A percentile compares a stretch with the other conserved stretches of the same genome.
phyloP scores from a whole-genome alignment of 192 early-diverging fungal genomes.

The Coemansia sp. region DNA sequence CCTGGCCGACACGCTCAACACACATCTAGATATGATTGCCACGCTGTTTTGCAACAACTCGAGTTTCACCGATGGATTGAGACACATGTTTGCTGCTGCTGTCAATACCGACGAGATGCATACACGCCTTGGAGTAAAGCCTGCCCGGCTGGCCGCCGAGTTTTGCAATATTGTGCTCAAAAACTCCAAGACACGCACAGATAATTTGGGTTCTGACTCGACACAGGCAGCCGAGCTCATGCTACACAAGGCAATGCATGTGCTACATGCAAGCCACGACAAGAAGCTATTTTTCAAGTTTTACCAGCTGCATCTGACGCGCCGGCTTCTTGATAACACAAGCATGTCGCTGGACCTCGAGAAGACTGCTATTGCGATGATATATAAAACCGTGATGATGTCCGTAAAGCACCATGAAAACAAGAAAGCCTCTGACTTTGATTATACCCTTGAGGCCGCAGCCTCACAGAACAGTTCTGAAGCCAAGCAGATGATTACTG shows the following conservation, averaged over 20 bases:
- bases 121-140: background rate
- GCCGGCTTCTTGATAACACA: background rate
- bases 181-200: background rate
- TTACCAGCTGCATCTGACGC: background rate
- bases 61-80: background rate
- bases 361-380: background rate
- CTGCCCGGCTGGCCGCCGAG: background rate
- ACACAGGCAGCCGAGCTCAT: background rate
- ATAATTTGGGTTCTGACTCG: background rate
- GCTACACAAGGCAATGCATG: constrained; percentile 4
- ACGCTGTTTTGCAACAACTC: background rate
- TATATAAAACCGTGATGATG: background rate
- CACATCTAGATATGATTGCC: background rate
- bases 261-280: background rate
- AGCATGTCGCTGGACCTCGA: background rate
- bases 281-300: background rate
- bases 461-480: background rate
- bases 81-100: background rate
- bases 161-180: constrained; percentile 2
- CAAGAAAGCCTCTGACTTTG: background rate
- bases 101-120: background rate
- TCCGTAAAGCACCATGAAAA: background rate
- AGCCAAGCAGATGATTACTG: background rate
- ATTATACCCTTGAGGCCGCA: background rate
- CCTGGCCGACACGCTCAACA: background rate